Evolutionary conservation across 2,329 filamentous ascomycete genomes (phyloP).

Genomic region (Phaeomoniella chlamydospora): DNA sequence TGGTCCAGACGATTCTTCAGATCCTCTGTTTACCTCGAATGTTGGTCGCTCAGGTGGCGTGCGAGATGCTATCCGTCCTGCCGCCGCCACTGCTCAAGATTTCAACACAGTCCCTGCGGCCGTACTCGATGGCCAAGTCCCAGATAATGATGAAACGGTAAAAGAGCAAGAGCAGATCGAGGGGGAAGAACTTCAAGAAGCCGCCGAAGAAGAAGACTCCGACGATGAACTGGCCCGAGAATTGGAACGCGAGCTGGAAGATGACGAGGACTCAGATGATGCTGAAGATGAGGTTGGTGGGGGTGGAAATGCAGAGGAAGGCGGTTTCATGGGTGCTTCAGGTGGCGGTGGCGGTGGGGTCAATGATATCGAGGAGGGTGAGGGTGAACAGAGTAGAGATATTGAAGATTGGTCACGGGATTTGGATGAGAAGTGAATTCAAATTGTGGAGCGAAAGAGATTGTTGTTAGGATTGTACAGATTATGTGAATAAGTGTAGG

Average conservation of each 20-base stretch:
- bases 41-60: constrained; percentile 40
- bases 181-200: constrained; percentile 14
- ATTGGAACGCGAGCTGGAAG: constrained; percentile 45
- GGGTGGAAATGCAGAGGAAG: not conserved
- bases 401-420: not conserved
- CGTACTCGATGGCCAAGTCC: constrained; percentile 14
- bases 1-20: constrained; percentile 11
- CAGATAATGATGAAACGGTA: constrained; percentile 11
- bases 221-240: constrained; percentile 36
- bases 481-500: no score
- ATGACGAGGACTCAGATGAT: constrained; percentile 20
- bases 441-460: no score
- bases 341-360: not conserved
- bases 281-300: constrained; percentile 3
- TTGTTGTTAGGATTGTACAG: no score
- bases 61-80: constrained; percentile 17
- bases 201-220: constrained; percentile 21
- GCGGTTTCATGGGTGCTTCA: not conserved
- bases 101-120: constrained; percentile 13
- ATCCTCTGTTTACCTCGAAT: constrained; percentile 25
- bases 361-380: not conserved
- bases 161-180: constrained; percentile 14
- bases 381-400: not conserved
- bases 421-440: not conserved
- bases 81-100: constrained; percentile 7